Evolutionary conservation across 148 eudicot species (phyloP).

Genomic region (Persicaria tinctoria): DNA sequence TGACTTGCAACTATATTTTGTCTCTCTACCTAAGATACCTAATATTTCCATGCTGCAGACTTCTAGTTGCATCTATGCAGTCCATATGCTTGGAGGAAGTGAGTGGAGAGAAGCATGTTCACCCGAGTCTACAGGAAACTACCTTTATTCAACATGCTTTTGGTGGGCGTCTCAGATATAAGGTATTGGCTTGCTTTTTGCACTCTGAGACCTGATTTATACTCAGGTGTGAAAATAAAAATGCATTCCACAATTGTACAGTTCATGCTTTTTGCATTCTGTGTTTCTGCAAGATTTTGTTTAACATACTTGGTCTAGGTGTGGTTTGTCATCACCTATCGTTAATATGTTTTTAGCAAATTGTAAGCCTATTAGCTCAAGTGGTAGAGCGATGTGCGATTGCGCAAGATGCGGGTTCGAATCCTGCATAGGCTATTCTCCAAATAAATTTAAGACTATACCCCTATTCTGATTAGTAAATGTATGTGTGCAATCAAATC

Average conservation of each 20-base stretch:
- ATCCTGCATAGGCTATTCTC: no score
- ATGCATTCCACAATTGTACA: neutral
- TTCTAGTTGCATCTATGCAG: constrained; percentile 92
- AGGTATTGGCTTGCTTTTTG: constrained; percentile 34
- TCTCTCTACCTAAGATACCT: neutral
- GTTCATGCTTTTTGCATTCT: neutral
- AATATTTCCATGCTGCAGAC: constrained; percentile 28
- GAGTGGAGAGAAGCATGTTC: constrained; percentile 75
- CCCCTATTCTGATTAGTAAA: no score
- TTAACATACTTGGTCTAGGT: no score
- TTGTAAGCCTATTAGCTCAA: no score
- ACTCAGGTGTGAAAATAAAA: neutral
- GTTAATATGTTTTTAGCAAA: no score
- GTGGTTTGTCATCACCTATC: no score
- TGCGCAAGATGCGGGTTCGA: no score
- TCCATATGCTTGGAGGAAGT: constrained; percentile 76
- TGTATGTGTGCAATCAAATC: no score
- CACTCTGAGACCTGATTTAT: neutral
- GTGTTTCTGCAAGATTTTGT: no score
- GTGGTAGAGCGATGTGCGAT: no score
- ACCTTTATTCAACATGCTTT: constrained; percentile 85
- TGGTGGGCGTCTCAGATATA: constrained; percentile 81
- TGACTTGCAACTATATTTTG: neutral
- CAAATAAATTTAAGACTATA: no score
- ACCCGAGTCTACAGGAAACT: constrained; percentile 77